Evolutionary conservation across 1,284 basidiomycete species (phyloP).

Genomic region (Cryptococcus sp.): DNA sequence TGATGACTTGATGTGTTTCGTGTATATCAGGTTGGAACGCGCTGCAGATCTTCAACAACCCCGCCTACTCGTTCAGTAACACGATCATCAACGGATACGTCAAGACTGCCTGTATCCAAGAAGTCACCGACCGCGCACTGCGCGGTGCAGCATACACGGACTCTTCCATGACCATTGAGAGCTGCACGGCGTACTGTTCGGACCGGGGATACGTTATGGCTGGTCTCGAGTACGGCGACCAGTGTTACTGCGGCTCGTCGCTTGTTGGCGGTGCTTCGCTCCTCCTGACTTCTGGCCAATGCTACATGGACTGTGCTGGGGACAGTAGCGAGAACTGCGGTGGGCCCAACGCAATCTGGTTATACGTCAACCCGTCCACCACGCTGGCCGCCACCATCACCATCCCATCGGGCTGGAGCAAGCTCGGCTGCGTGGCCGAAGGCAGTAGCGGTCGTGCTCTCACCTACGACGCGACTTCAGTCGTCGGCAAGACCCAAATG

Average conservation of each 20-base stretch:
- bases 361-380: conserved; percentile 22
- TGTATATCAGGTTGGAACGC: background rate
- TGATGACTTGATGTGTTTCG: no score
- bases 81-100: conserved; percentile 15
- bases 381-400: conserved; percentile 4
- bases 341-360: conserved; percentile 30
- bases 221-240: conserved; percentile 19
- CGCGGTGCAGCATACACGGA: conserved; percentile 2
- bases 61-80: conserved; percentile 7
- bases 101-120: conserved; percentile 20
- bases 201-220: conserved; percentile 8
- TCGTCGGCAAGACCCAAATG: conserved; percentile 21
- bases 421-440: conserved; percentile 34
- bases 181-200: conserved; percentile 11
- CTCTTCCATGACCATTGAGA: conserved; percentile 13
- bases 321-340: conserved; percentile 23
- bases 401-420: conserved; percentile 29
- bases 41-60: conserved; percentile 11
- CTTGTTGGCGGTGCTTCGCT: conserved; percentile 15
- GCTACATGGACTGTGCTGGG: conserved; percentile 31
- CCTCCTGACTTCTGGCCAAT: conserved; percentile 11
- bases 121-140: conserved; percentile 15
- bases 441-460: conserved; percentile 24
- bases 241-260: conserved; percentile 18
- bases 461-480: conserved; percentile 19